phyloP scores from a whole-genome alignment of 2,329 filamentous ascomycete species.

The Fusarium oligoseptatum region DNA sequence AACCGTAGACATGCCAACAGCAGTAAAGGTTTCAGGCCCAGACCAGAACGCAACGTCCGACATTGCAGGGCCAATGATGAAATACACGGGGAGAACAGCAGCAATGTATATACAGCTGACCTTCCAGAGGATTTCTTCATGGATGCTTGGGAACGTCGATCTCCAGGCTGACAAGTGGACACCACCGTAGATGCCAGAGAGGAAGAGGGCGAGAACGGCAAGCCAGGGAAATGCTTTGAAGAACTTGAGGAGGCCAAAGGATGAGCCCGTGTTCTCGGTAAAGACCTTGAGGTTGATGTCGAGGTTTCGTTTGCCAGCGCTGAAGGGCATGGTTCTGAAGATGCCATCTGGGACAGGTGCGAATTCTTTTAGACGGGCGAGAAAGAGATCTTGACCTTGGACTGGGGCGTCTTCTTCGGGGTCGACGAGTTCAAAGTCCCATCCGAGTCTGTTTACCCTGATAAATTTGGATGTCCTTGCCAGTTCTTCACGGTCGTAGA shows the following conservation, averaged over 20 bases:
- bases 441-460: neutral
- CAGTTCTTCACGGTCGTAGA: neutral
- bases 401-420: neutral
- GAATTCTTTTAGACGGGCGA: neutral
- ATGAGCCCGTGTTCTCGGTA: neutral
- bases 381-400: neutral
- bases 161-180: neutral
- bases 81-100: neutral
- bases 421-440: neutral
- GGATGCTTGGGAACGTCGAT: neutral
- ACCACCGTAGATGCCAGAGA: neutral
- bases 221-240: neutral
- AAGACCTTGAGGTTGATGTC: conserved; percentile 1
- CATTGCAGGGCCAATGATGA: neutral
- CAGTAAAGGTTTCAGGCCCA: neutral
- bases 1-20: neutral
- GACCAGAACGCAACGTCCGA: neutral
- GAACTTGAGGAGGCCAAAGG: neutral
- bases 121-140: conserved; percentile 1
- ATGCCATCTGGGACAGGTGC: neutral
- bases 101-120: conserved; percentile 2
- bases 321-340: neutral
- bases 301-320: neutral
- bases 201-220: neutral
- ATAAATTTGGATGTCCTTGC: neutral